Evolutionary conservation across 164 flowering plant genomes (phyloP), one percentile per base, ranked within the genome.

Genomic region (Echeveria elegans): DNA sequence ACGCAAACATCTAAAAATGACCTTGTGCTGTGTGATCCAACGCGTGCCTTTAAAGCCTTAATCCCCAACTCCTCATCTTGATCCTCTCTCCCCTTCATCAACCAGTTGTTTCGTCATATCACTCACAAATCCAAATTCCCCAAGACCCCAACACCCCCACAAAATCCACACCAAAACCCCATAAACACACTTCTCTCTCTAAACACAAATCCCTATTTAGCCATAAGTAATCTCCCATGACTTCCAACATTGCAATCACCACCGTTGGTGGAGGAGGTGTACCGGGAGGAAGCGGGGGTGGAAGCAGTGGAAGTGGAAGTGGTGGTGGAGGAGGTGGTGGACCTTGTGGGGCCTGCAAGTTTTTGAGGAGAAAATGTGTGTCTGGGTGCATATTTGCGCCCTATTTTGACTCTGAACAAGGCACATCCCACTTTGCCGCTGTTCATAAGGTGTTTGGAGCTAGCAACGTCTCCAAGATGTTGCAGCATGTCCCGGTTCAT

Each of bases 371-470:
- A 66, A 93, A 90, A 76, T 93, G 98, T 45, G 90, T 88, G 63
- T 72, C 76, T 1, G 97, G 92, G 16, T 93, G 98, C 63, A 84
- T 90, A 29, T 93, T 93, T 53, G 98, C 98, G 8, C 97, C 97
- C 0, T 93, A 93, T 68, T 93, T 93, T 63, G 96, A 90, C 48
- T 85, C 98, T 11, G 98, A 93, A 69, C 94, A 93, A 79, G 98
- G 98, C 19, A 87, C 98, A 8, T 84, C 87, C 3, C 90, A 93
- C 63, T 93, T 93, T 56, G 98, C 98, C 5, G 96, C 96, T 19
- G 98, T 92, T 38, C 98, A 92, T 71, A 92, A 90, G 81, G 96
- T 92, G 64, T 92, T 92, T 58, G 98, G 98, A 2, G 98, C 98
- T 1, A 92, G 98, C 70, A 92, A 92, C 36, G 93, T 90, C 4